A percentile compares a stretch with the other conserved stretches of the same genome.
Evolutionary conservation across 108 stramenopile species (phyloP).

Genomic region (Pseudonitzschia delicatissima): DNA sequence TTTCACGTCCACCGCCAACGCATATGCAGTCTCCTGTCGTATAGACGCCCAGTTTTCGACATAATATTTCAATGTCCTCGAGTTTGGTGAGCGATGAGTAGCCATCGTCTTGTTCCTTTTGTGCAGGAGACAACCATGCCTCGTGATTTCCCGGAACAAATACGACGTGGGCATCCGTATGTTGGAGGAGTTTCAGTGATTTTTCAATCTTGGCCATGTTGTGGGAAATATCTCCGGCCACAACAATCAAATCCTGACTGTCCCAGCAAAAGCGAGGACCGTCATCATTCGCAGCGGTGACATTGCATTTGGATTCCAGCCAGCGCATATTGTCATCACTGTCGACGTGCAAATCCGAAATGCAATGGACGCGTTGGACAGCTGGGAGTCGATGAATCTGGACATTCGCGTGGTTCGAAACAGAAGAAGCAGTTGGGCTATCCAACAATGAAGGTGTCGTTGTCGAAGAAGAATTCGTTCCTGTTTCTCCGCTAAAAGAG

Average conservation of each 20-base stretch:
- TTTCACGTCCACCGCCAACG: not conserved
- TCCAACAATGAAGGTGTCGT: too few species aligned
- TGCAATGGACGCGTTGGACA: slow-evolving; percentile 19
- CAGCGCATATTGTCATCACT: slow-evolving; percentile 46
- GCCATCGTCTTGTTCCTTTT: not conserved
- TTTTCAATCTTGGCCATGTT: slow-evolving; percentile 26
- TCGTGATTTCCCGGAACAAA: slow-evolving; percentile 66
- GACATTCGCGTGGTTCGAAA: too few species aligned
- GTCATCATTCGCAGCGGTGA: not conserved
- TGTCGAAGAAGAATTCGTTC: too few species aligned
- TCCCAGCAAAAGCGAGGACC: not conserved
- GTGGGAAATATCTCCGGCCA: slow-evolving; percentile 68
- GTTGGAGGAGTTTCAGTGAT: slow-evolving; percentile 21
- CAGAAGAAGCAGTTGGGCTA: too few species aligned
- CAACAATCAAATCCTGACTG: slow-evolving; percentile 32
- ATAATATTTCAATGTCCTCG: slow-evolving; percentile 23
- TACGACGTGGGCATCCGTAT: slow-evolving; percentile 26
- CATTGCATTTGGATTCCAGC: slow-evolving; percentile 18
- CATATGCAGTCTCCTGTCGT: slow-evolving; percentile 20
- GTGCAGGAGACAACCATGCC: slow-evolving; percentile 39
- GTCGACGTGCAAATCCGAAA: slow-evolving; percentile 63
- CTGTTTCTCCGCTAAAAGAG: too few species aligned
- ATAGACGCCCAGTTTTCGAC: slow-evolving; percentile 36
- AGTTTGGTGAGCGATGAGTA: slow-evolving; percentile 35
- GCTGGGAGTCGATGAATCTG: slow-evolving; percentile 8